Evolutionary conservation across 1,139 yeast genomes (phyloP).

Genomic region (Saccharomycopsis phalli): DNA sequence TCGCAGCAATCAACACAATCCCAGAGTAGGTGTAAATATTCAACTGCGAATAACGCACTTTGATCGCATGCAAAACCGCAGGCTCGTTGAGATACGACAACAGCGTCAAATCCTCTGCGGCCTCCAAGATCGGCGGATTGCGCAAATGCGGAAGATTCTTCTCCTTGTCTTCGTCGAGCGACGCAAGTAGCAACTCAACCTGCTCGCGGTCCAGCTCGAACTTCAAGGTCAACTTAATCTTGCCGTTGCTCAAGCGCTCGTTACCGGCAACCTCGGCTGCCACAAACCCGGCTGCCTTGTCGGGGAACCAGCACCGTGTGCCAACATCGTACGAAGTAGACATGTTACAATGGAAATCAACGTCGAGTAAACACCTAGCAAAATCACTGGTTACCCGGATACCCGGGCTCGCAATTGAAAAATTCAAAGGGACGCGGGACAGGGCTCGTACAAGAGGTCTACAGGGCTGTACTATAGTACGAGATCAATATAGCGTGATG

Average conservation of each 20-base stretch:
- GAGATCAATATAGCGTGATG: no score
- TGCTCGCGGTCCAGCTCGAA: constrained; percentile 30
- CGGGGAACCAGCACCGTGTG: constrained; percentile 93
- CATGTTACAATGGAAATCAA: no score
- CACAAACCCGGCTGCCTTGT: constrained; percentile 81
- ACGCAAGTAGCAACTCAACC: constrained; percentile 20
- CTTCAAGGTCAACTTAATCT: constrained; percentile 55
- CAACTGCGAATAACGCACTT: constrained; percentile 77
- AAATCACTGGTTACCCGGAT: no score
- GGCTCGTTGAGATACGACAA: constrained; percentile 93
- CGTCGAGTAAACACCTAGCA: neutral
- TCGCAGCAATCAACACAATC: constrained; percentile 91
- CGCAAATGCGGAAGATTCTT: constrained; percentile 70
- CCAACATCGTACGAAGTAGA: constrained; percentile 22
- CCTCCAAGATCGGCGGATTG: constrained; percentile 89
- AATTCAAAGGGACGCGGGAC: no score
- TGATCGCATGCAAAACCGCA: constrained; percentile 89
- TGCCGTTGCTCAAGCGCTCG: constrained; percentile 40
- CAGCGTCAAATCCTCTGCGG: constrained; percentile 90
- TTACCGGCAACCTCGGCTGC: constrained; percentile 70
- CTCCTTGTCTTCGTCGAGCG: constrained; percentile 36
- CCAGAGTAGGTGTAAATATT: constrained; percentile 95
- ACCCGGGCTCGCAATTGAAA: no score
- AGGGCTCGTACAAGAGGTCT: no score
- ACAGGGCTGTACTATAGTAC: no score